phyloP scores from a whole-genome alignment of 139 green algal genomes.

The Yamagishiella unicocca region DNA sequence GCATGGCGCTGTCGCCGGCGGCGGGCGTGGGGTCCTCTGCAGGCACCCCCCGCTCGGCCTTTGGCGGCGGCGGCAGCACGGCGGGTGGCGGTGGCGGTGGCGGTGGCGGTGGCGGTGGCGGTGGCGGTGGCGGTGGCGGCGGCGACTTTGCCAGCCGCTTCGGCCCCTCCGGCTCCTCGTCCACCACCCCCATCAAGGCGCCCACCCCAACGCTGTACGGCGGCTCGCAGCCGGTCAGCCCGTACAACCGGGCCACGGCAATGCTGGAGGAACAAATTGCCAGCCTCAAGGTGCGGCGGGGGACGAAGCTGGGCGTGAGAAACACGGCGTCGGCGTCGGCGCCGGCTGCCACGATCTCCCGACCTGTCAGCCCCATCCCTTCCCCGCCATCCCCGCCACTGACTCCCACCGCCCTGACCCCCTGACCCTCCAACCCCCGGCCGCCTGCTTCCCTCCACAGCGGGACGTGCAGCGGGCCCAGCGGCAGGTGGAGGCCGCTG shows the following conservation, averaged over 20 bases:
- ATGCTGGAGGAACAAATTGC: slow-evolving; percentile 17
- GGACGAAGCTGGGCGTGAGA: too few relatives aligned
- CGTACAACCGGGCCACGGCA: background rate
- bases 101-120: too few relatives aligned
- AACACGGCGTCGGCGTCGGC: too few relatives aligned
- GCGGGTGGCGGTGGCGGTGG: too few relatives aligned
- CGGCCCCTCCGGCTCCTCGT: background rate
- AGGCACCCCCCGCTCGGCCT: background rate
- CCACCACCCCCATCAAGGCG: background rate
- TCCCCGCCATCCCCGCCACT: background rate
- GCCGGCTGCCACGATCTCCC: too few relatives aligned
- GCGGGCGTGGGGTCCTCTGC: background rate
- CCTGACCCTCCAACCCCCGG: background rate
- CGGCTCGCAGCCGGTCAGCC: background rate
- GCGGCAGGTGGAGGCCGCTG: background rate
- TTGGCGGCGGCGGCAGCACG: background rate
- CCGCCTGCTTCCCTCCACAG: background rate
- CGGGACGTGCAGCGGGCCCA: background rate
- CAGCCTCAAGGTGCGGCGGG: slow-evolving; percentile 20
- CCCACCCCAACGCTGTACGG: background rate
- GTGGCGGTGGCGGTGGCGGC: too few relatives aligned
- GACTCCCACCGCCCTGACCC: background rate
- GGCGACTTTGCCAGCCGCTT: too few relatives aligned
- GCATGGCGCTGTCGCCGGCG: background rate
- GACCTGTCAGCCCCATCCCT: too few relatives aligned